Conservation (phyloP, 2,329 filamentous ascomycete species). For the Colletotrichum australisinense region DNA sequence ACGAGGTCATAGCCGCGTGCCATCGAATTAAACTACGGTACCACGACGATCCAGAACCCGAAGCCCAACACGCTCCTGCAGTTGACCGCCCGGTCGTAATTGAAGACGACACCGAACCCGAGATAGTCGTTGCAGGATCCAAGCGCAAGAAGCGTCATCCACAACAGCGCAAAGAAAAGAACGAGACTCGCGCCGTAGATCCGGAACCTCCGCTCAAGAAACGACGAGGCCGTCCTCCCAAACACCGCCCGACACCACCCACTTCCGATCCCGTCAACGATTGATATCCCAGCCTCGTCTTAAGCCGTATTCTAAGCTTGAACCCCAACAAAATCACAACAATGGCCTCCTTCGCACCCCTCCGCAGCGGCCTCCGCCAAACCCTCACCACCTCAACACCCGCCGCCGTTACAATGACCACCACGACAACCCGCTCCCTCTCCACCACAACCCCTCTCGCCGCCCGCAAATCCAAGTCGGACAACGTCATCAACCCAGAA, state of each 20-base stretch:
- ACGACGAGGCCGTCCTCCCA: background rate
- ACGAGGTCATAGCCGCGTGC: background rate
- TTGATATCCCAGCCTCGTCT: background rate
- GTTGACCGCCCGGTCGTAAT: background rate
- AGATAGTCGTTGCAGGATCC: background rate
- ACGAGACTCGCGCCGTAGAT: too few species aligned
- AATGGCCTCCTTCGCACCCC: conserved; percentile 35
- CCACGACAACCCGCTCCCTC: conserved; percentile 38
- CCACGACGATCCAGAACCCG: background rate
- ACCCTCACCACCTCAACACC: conserved; percentile 24
- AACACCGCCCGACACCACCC: background rate
- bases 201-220: background rate
- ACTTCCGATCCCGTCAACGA: background rate
- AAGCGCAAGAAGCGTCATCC: background rate
- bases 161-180: background rate
- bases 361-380: conserved; percentile 44
- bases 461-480: conserved; percentile 39
- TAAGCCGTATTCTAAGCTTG: background rate
- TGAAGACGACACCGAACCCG: background rate
- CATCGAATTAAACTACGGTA: background rate
- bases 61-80: background rate
- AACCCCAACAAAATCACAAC: background rate
- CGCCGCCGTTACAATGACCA: conserved; percentile 23
- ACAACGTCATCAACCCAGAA: conserved; percentile 44
- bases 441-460: conserved; percentile 42